These are phyloP conservation scores for Lachnellula suecica DNA, from an alignment of 2,329 filamentous ascomycete genomes.

Conservation along the genomic window DNA sequence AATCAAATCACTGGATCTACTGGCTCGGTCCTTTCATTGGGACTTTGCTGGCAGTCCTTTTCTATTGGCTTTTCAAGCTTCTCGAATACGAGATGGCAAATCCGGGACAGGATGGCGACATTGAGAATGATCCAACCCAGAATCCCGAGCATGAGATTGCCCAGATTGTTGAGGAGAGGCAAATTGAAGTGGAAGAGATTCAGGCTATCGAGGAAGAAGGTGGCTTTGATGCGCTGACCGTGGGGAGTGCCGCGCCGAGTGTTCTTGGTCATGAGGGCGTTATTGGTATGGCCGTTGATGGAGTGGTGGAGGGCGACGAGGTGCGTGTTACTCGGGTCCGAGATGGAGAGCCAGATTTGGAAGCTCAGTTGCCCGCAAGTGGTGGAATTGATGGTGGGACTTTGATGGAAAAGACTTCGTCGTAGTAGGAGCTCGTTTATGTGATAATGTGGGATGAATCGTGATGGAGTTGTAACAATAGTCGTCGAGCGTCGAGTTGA, in stretches of 20 bases:
- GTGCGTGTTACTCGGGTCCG: not conserved
- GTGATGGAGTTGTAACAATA: too few relatives aligned
- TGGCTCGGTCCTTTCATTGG: too few relatives aligned
- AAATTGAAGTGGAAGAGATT: not conserved
- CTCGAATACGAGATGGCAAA: constrained; percentile 53
- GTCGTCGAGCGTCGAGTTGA: too few relatives aligned
- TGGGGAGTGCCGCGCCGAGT: not conserved
- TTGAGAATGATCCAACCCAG: constrained; percentile 41
- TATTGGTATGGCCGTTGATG: not conserved
- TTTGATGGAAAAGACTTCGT: too few relatives aligned
- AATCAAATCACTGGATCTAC: constrained; percentile 46
- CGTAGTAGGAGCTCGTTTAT: too few relatives aligned
- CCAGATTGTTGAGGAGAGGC: constrained; percentile 21
- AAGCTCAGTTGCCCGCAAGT: not conserved
- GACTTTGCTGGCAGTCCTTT: too few relatives aligned
- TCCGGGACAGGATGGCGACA: constrained; percentile 45
- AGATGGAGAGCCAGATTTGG: not conserved
- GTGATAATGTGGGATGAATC: too few relatives aligned
- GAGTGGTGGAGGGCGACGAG: not conserved
- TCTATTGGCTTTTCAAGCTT: constrained; percentile 47
- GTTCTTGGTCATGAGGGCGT: not conserved
- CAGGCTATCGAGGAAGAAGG: not conserved
- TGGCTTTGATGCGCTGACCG: not conserved
- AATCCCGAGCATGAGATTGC: constrained; percentile 39
- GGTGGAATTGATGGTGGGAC: not conserved